Percentiles rank a stretch among this genome's conserved stretches.
Evolutionary conservation across 2,329 filamentous ascomycete genomes (phyloP).

Genomic region (Nakataea oryzae): DNA sequence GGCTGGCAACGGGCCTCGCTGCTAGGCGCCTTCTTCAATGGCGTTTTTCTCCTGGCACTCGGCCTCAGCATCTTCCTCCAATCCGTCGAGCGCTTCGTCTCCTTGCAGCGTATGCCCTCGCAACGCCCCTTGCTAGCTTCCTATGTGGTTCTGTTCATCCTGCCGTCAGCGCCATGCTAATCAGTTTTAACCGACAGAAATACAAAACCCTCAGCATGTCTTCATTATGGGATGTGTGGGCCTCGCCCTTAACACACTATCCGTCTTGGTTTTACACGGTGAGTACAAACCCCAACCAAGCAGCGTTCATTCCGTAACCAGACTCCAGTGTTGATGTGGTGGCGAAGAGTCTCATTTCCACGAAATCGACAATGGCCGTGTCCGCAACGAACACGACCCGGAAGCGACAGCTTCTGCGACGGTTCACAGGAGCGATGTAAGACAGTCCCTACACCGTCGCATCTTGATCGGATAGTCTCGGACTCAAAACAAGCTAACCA

Average conservation of each 20-base stretch:
- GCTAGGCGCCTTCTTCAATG: conserved; percentile 72
- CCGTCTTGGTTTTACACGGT: conserved; percentile 56
- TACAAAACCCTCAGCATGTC: conserved; percentile 56
- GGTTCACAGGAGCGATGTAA: neutral
- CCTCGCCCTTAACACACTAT: conserved; percentile 56
- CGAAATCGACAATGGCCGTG: neutral
- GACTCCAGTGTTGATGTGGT: neutral
- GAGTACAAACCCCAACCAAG: neutral
- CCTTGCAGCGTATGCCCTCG: conserved; percentile 35
- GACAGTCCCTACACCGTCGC: neutral
- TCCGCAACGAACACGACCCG: neutral
- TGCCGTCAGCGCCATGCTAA: neutral
- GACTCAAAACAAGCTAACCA: neutral
- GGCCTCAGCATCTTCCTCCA: conserved; percentile 65
- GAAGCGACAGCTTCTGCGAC: neutral
- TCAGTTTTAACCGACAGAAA: conserved; percentile 26
- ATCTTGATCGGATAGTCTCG: neutral
- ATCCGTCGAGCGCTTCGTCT: conserved; percentile 59
- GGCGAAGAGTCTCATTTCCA: neutral
- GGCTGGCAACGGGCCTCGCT: conserved; percentile 70
- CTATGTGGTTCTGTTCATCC: neutral
- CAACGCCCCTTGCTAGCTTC: neutral
- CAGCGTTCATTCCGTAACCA: neutral
- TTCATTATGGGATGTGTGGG: conserved; percentile 61
- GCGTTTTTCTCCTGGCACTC: conserved; percentile 61